phyloP scores from a whole-genome alignment of 352 stramenopile species.

The Phytophthora constricta region DNA sequence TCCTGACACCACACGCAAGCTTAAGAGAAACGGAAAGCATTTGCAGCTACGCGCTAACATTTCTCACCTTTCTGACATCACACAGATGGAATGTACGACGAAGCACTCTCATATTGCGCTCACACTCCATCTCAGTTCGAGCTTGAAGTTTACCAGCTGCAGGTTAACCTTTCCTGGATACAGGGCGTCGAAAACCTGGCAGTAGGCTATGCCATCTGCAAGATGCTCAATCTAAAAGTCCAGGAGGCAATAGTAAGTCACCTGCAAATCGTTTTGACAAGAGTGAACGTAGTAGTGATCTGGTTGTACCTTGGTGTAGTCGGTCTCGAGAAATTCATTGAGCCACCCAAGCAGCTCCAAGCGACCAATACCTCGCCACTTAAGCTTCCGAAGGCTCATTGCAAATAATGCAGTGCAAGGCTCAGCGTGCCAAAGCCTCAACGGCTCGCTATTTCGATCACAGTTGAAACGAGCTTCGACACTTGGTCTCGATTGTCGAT shows the following conservation, averaged over 20 bases:
- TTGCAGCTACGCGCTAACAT: not conserved
- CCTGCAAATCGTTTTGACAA: not conserved
- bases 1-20: constrained; percentile 41
- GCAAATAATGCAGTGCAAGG: not conserved
- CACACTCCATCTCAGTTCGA: constrained; percentile 54
- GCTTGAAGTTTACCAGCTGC: constrained; percentile 68
- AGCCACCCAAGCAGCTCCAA: constrained; percentile 83
- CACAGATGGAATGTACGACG: constrained; percentile 62
- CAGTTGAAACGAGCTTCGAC: not conserved
- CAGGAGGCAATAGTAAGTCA: not conserved
- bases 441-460: constrained; percentile 10
- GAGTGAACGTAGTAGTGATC: not conserved
- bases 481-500: not conserved
- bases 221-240: constrained; percentile 84
- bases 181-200: constrained; percentile 73
- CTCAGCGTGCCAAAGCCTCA: not conserved
- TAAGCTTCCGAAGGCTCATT: constrained; percentile 83
- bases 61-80: constrained; percentile 66
- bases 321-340: constrained; percentile 83
- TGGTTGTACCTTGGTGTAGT: constrained; percentile 77
- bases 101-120: constrained; percentile 72
- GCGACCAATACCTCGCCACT: constrained; percentile 74
- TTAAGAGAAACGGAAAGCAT: not conserved
- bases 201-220: constrained; percentile 82
- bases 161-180: constrained; percentile 74